A percentile compares a stretch with the other conserved stretches of the same genome.
Evolutionary conservation across 306 rosid genomes (phyloP).

Genomic region (Sindora glabra): DNA sequence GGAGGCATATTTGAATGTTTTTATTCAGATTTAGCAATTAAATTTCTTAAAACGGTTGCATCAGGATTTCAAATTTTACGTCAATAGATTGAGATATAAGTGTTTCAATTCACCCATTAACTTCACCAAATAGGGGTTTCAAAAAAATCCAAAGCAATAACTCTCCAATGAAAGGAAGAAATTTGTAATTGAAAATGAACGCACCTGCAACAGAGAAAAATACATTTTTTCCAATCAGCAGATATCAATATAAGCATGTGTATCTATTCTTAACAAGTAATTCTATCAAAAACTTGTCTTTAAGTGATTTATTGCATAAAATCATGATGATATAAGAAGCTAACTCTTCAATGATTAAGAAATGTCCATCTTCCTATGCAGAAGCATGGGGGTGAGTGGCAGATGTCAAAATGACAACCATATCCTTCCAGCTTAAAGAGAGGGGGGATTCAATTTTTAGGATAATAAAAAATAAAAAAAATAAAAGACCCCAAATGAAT

Average conservation of each 20-base stretch:
- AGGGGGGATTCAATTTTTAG: too few species aligned
- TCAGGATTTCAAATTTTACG: conserved; percentile 25
- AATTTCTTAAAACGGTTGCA: conserved; percentile 16
- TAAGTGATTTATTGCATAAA: conserved; percentile 3
- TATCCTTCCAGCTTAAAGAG: too few species aligned
- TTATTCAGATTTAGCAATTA: conserved; percentile 14
- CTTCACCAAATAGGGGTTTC: conserved; percentile 18
- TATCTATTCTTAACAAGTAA: not conserved
- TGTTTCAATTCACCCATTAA: conserved; percentile 19
- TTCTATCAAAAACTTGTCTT: conserved; percentile 1
- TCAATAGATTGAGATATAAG: conserved; percentile 10
- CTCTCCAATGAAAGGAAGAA: conserved; percentile 2
- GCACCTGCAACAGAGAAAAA: conserved; percentile 37
- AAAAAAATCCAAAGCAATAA: conserved; percentile 22
- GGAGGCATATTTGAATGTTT: conserved; percentile 58
- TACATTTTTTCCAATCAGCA: conserved; percentile 14
- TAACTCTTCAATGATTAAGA: not conserved
- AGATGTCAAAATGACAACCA: too few species aligned
- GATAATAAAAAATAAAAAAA: too few species aligned
- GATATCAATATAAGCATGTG: not conserved
- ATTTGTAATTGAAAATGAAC: not conserved
- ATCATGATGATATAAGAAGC: not conserved
- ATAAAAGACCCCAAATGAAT: too few species aligned
- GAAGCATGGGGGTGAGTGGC: too few species aligned
- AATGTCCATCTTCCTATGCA: too few species aligned